Conservation (phyloP, 2,329 filamentous ascomycete species). For the Aspergillus viridinutans region DNA sequence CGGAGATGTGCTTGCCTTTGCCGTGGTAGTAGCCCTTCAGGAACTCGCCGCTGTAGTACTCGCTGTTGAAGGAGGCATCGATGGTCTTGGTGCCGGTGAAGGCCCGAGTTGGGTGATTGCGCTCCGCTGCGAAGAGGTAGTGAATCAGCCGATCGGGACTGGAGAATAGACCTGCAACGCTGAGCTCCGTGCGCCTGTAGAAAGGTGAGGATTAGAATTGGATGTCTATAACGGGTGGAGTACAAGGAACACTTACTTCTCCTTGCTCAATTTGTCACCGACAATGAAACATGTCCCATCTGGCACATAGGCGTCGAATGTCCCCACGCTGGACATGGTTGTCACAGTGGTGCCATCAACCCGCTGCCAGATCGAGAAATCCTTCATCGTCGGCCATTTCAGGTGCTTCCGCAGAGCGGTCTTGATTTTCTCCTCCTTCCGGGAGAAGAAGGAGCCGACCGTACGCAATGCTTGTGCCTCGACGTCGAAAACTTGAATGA, state of each 20-base stretch:
- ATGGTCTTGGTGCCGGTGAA: conserved; percentile 48
- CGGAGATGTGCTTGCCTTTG: conserved; percentile 50
- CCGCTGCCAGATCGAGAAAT: conserved; percentile 43
- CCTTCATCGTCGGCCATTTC: conserved; percentile 33
- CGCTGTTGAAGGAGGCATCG: conserved; percentile 50
- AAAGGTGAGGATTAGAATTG: neutral
- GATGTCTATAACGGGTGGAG: conserved; percentile 2
- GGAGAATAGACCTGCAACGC: conserved; percentile 32
- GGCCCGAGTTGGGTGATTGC: conserved; percentile 43
- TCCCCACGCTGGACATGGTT: conserved; percentile 31
- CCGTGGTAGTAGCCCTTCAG: conserved; percentile 52
- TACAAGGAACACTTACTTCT: conserved; percentile 26
- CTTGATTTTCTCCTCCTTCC: conserved; percentile 38
- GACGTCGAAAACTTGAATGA: conserved; percentile 51
- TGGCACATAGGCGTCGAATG: conserved; percentile 31
- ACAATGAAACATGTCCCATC: conserved; percentile 42
- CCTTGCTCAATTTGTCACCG: conserved; percentile 37
- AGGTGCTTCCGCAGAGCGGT: conserved; percentile 37
- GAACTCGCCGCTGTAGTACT: conserved; percentile 54
- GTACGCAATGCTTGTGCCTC: conserved; percentile 42
- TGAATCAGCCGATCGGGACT: conserved; percentile 37
- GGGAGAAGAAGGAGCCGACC: conserved; percentile 41
- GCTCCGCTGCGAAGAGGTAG: conserved; percentile 43
- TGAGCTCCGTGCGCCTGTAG: conserved; percentile 30
- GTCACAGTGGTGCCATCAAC: conserved; percentile 35